Evolutionary conservation across 1,139 yeast species (phyloP), one percentile per base, ranked within the genome.

Genomic region (Arxiozyma bovina): DNA sequence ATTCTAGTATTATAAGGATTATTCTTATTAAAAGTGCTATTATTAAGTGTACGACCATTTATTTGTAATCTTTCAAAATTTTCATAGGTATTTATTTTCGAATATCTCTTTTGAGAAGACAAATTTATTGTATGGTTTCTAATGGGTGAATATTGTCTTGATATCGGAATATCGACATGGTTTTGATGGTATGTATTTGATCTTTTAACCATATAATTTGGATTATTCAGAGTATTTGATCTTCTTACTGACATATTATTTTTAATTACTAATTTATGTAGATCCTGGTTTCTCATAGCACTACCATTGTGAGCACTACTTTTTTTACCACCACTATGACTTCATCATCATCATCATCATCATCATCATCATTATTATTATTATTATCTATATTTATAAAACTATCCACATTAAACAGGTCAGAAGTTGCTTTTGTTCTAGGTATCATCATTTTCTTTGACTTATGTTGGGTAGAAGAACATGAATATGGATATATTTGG

Each of bases 361-460:
- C 4, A 44, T 23, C 8, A 17, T 23, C 23, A 23, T n/a, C n/a
- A 30, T 30, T 45, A 21, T 27, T 45, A 42, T 45, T 25, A 21
- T 8, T 38, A 44, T 18, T n/a, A 15, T 27, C 45, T 21, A 34
- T 7, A 34, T 42, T 20, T 20, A 47, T 49, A 45, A 25, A 27
- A 25, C 50, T 47, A 25, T 50, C 51, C 11, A 58, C 45, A 22
- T 58, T 57, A 44, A 57, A 62, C 23, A 62, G 47, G 42, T 60
- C 63, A 21, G 60, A 54, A 2, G 62, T 61, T 11, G 63, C 60
- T 42, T 57, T 54, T 27, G 63, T 56, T 48, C 65, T 57, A 27
- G 63, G 63, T 15, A 58, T 55, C 4, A 45, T 17, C n/a, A 48
- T 22, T 46, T 38, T 46, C 12, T 34, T 38, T n/a, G 38, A 20